Conservation (phyloP, 2,329 filamentous ascomycete genomes). For the Dryadomyces sulphureus region DNA sequence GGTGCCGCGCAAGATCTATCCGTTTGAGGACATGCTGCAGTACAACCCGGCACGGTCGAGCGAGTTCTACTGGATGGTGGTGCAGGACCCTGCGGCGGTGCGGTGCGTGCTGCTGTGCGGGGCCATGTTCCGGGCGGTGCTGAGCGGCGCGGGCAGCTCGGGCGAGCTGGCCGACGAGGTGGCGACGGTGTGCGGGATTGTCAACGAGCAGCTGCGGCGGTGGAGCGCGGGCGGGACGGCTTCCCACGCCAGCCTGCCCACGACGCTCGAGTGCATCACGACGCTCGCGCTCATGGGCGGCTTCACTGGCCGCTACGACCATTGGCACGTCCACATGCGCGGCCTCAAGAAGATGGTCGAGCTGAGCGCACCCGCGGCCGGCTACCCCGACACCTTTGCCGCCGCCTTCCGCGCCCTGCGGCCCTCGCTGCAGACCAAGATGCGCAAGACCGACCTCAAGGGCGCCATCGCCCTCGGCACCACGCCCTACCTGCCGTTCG, state of each 20-base stretch:
- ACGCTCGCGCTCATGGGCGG: conserved; percentile 17
- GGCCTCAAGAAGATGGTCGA: conserved; percentile 19
- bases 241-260: conserved; percentile 7
- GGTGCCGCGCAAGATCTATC: conserved; percentile 18
- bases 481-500: conserved; percentile 18
- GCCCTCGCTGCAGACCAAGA: conserved; percentile 10
- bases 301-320: conserved; percentile 21
- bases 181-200: conserved; percentile 10
- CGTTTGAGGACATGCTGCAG: conserved; percentile 17
- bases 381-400: not conserved
- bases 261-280: conserved; percentile 18
- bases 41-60: conserved; percentile 16
- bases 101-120: conserved; percentile 19
- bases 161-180: conserved; percentile 10
- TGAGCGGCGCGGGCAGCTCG: conserved; percentile 10
- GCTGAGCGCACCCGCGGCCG: conserved; percentile 9
- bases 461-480: conserved; percentile 18
- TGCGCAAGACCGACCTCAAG: conserved; percentile 20
- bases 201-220: conserved; percentile 9
- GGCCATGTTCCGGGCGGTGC: conserved; percentile 14
- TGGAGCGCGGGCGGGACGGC: not conserved
- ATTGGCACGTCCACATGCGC: conserved; percentile 23
- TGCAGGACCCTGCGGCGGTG: conserved; percentile 14
- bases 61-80: conserved; percentile 15
- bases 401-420: conserved; percentile 5